These are phyloP conservation scores for Aspergillus sclerotiicarbonarius DNA, from an alignment of 495 filamentous ascomycete genomes.

Conservation along the genomic window DNA sequence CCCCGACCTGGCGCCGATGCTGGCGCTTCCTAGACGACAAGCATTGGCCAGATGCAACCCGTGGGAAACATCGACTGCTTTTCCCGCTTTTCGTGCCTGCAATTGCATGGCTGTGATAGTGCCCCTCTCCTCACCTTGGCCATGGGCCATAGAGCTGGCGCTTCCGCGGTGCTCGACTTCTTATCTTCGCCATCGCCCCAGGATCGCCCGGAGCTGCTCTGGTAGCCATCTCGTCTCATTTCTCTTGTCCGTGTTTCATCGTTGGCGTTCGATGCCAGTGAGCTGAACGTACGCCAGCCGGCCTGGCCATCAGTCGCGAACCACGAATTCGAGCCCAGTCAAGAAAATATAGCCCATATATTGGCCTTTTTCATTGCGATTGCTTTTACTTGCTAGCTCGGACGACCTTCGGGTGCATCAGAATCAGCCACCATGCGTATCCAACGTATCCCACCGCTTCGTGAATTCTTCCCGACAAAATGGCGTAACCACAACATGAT, in stretches of 20 bases:
- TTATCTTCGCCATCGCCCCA: conserved; percentile 19
- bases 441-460: neutral
- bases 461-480: conserved; percentile 42
- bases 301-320: conserved; percentile 32
- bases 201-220: conserved; percentile 14
- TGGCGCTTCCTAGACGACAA: conserved; percentile 40
- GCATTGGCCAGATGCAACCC: conserved; percentile 45
- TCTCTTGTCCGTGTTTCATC: conserved; percentile 17
- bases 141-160: conserved; percentile 23
- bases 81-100: conserved; percentile 25
- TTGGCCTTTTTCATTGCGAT: neutral
- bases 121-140: conserved; percentile 32
- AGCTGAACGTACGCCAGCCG: conserved; percentile 41
- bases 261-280: conserved; percentile 28
- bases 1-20: conserved; percentile 22
- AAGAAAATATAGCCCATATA: neutral
- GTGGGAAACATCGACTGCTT: conserved; percentile 28
- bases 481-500: conserved; percentile 67
- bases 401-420: neutral
- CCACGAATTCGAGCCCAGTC: neutral
- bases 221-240: conserved; percentile 3
- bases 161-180: conserved; percentile 10
- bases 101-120: conserved; percentile 20
- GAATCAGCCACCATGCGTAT: conserved; percentile 23
- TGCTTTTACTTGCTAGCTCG: no score